Base-by-base conservation (phyloP, 106 monocot species). In the Cymbidium sinense region DNA sequence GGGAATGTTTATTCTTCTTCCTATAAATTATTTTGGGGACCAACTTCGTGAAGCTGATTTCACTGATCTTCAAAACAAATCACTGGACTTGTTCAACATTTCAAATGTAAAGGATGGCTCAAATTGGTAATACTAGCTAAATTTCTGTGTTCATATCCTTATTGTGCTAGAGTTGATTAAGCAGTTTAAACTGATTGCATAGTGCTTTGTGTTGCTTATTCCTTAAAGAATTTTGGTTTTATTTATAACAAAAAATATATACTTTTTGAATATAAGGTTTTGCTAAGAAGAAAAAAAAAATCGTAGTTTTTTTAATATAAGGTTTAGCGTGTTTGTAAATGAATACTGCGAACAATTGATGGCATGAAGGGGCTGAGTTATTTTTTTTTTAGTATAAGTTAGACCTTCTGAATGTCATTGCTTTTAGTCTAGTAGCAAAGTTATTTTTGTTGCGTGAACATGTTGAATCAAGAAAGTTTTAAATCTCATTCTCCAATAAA, bases 101-200 rank as follows among this genome's bases (percentile, higher is more conserved):
- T 99, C 99, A 72, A 99, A 99, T 87, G 90, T 99, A 15, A 79
- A 95, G 72, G 85, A 95, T 85, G 92, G 92, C 36, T 99, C 99
- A 11, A 95, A 91, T 17, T 77, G 89, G 99, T 99, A 81, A 77
- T 43, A 12, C 3, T 77, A n/a, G 4, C 9, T 35, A 52, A 50
- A 50, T 67, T 19, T 37, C 34, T 0, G 4, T 28, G 35, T 20
- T 73, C 13, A 37, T 31, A 43, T 61, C 43, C 6, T 15, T 55
- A 18, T 19, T 25, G 25, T 47, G 28, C 41, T 74, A 2, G 10
- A 8, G 5, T 73, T 41, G 12, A n/a, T 4, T n/a, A 43, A n/a
- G 11, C 41, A 23, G n/a, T 41, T 41, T 70, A 0, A 36, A 21
- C 30, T 71, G 39, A 39, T 21, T 71, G 21, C 35, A 29, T n/a